These are phyloP conservation scores for Pichia ethanolica DNA, from an alignment of 805 yeast species.

Conservation along the genomic window DNA sequence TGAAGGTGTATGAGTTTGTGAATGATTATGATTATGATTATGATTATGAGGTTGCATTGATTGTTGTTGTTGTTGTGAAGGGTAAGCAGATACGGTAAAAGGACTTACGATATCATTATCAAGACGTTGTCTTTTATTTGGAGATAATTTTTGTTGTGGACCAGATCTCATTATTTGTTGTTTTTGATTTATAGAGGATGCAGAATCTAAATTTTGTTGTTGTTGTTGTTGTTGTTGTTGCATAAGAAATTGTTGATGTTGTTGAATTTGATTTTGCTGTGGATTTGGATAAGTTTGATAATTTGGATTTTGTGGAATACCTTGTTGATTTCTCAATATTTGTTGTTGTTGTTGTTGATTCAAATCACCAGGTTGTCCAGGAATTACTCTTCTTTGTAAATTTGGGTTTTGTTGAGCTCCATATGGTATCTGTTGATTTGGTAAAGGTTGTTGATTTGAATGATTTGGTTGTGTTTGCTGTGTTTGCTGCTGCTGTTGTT, in stretches of 20 bases:
- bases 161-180: not conserved
- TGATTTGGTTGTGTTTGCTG: constrained; percentile 8
- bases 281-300: constrained; percentile 3
- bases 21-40: not conserved
- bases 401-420: constrained; percentile 20
- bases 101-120: constrained; percentile 3
- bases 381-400: not conserved
- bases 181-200: not conserved
- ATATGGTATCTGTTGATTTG: not conserved
- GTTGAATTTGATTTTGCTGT: not conserved
- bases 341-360: constrained; percentile 9
- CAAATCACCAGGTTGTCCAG: too few relatives aligned
- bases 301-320: not conserved
- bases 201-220: constrained; percentile 2
- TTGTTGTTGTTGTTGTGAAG: not conserved
- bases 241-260: constrained; percentile 19
- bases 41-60: not conserved
- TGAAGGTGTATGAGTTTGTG: constrained; percentile 10
- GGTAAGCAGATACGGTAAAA: not conserved
- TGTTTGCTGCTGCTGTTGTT: constrained; percentile 19
- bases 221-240: not conserved
- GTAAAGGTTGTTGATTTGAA: too few relatives aligned
- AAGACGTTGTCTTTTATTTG: constrained; percentile 4
- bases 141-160: constrained; percentile 3
- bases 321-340: not conserved